phyloP scores from a whole-genome alignment of 257 asterid genomes.

The Scutellaria galericulata region DNA sequence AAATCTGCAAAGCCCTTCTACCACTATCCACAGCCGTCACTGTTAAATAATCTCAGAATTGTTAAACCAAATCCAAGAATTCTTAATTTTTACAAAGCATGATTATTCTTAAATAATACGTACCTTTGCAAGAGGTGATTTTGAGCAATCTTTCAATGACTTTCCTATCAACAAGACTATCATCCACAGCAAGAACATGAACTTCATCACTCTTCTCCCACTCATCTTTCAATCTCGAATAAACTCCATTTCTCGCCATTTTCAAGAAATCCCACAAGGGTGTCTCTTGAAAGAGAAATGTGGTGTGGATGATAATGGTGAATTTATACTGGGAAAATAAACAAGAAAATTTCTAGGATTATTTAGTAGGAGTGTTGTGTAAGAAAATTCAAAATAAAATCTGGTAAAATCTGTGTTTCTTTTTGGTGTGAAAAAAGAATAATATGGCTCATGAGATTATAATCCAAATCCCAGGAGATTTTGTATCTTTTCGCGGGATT shows the following conservation, averaged over 20 bases:
- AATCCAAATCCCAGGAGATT: background rate
- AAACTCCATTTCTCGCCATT: slow-evolving; percentile 52
- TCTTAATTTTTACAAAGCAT: too few relatives aligned
- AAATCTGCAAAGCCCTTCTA: slow-evolving; percentile 71
- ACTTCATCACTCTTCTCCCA: slow-evolving; percentile 40
- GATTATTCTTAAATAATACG: background rate
- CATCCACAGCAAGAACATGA: slow-evolving; percentile 74
- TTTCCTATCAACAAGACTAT: slow-evolving; percentile 59
- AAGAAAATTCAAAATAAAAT: slow-evolving; percentile 42
- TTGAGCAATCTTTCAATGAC: slow-evolving; percentile 61
- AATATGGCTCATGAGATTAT: slow-evolving; percentile 42
- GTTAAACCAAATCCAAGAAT: background rate
- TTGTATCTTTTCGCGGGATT: too few relatives aligned
- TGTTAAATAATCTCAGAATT: slow-evolving; percentile 30
- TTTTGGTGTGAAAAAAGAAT: slow-evolving; percentile 39
- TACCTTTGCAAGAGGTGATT: slow-evolving; percentile 66
- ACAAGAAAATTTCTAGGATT: too few relatives aligned
- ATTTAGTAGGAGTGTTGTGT: too few relatives aligned
- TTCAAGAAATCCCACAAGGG: background rate
- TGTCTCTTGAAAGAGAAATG: too few relatives aligned
- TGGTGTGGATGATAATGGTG: too few relatives aligned
- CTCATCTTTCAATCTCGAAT: slow-evolving; percentile 26
- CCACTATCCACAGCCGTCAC: slow-evolving; percentile 90
- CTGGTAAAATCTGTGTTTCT: slow-evolving; percentile 40
- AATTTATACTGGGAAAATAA: too few relatives aligned